Percentiles rank a stretch among this genome's conserved stretches.
phyloP scores from a whole-genome alignment of 306 rosid species.

The Carpinus viminea region DNA sequence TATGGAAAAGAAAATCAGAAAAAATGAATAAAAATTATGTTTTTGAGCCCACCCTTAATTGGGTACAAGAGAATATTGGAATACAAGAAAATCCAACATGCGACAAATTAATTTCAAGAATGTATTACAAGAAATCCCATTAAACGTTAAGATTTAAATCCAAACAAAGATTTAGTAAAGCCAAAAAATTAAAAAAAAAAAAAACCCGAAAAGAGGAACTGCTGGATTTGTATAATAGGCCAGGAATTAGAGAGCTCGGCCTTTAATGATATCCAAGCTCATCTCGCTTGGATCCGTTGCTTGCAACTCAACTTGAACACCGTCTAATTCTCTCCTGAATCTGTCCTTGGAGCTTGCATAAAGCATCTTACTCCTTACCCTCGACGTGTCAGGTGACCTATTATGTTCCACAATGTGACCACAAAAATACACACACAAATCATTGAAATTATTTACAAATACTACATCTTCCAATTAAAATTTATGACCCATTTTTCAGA shows the following conservation, averaged over 20 bases:
- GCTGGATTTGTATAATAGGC: no score
- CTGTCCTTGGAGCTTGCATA: slow-evolving; percentile 42
- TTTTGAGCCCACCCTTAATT: no score
- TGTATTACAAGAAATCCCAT: not conserved
- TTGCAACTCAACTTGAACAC: slow-evolving; percentile 36
- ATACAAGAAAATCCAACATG: no score
- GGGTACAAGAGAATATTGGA: no score
- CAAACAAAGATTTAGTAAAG: not conserved
- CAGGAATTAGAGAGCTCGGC: slow-evolving; percentile 20
- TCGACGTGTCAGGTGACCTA: slow-evolving; percentile 34
- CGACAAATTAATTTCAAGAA: no score
- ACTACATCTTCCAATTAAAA: no score
- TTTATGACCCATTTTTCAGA: no score
- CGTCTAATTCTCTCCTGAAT: slow-evolving; percentile 35
- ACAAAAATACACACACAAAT: not conserved
- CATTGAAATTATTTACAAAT: no score
- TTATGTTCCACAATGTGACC: no score
- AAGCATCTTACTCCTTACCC: slow-evolving; percentile 40
- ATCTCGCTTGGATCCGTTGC: slow-evolving; percentile 37
- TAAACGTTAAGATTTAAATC: not conserved
- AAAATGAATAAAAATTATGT: no score
- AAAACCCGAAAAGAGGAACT: not conserved
- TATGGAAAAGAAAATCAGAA: no score
- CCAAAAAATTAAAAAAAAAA: not conserved
- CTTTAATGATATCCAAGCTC: slow-evolving; percentile 30